Evolutionary conservation across 768 basidiomycete species (phyloP), one percentile per base, ranked within the genome.

Genomic region (Suillus weaverae): DNA sequence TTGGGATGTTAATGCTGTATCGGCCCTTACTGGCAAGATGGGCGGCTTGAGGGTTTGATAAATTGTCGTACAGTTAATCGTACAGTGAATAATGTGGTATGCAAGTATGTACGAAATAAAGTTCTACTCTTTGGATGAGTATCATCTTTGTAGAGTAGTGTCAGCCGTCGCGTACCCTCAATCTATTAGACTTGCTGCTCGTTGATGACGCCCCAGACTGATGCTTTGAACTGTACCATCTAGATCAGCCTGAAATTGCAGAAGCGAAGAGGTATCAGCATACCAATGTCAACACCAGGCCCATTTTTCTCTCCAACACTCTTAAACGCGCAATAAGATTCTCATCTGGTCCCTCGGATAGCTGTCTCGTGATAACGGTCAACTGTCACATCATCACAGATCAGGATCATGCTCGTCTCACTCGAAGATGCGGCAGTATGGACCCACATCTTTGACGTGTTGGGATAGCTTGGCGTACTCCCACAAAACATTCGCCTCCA

Each of bases 131-230:
- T 35, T 38, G 32, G 14, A 46, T 13, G 11, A 33, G 16, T 30
- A 36, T 35, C 44, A 66, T 38, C 35, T 65, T 57, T 33, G 36
- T 33, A 57, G 64, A 4, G 66, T 67, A 22, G 50, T 61, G 44
- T 59, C 61, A 62, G 30, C 54, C 38, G 65, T 67, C 35, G 61
- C 65, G 66, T 74, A 26, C 51, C 70, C 14, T 69, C 64, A 50
- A 50, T 62, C 57, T 68, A 70, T 13, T 61, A 67, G 60, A 66
- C 72, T 38, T 86, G 84, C 70, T 91, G 89, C 70, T 93, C 90
- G 73, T 90, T 92, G 74, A 97, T 90, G 62, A 96, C 90, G 16
- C 90, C 93, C 94, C 95, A 97, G 1, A 97, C 94, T 13, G 96
- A 97, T 0, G 91, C 95, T 79, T 97, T 96, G 86, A 95, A 98